Percentiles rank a stretch among this genome's conserved stretches.
Evolutionary conservation across 1,284 basidiomycete genomes (phyloP).

Genomic region (Gomphus sp.): DNA sequence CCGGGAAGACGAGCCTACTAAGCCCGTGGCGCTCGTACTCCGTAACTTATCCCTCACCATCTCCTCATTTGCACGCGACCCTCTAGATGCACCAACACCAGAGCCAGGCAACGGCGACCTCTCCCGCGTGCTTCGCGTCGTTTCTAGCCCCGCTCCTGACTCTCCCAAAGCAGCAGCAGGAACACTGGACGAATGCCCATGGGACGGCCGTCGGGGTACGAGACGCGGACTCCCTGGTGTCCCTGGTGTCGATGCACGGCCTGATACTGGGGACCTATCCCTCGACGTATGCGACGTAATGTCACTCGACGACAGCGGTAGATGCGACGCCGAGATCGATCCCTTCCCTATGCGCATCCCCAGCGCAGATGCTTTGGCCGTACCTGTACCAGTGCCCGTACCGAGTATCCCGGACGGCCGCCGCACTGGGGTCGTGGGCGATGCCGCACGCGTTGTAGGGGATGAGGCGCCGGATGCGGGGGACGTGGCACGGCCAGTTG

Average conservation of each 20-base stretch:
- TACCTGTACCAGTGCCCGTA: too few species aligned
- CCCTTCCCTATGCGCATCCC: neutral
- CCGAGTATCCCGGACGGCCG: neutral
- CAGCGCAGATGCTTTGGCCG: neutral
- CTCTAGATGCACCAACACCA: constrained; percentile 9
- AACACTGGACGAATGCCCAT: constrained; percentile 26
- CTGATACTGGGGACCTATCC: neutral
- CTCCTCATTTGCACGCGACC: neutral
- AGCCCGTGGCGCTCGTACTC: constrained; percentile 34
- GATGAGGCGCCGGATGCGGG: neutral
- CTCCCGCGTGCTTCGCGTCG: constrained; percentile 23
- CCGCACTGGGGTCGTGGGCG: neutral
- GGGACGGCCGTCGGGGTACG: constrained; percentile 14
- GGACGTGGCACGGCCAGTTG: neutral
- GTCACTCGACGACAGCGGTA: neutral
- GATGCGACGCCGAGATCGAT: neutral
- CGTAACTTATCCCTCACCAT: neutral
- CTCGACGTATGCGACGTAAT: neutral
- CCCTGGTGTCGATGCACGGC: neutral
- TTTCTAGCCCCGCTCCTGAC: neutral
- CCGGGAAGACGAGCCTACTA: constrained; percentile 25
- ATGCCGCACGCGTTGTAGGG: neutral
- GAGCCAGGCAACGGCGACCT: constrained; percentile 21
- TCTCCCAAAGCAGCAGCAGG: constrained; percentile 27
- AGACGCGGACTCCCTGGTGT: neutral